Evolutionary conservation across 495 filamentous ascomycete genomes (phyloP).

Genomic region (Neurospora sp.): DNA sequence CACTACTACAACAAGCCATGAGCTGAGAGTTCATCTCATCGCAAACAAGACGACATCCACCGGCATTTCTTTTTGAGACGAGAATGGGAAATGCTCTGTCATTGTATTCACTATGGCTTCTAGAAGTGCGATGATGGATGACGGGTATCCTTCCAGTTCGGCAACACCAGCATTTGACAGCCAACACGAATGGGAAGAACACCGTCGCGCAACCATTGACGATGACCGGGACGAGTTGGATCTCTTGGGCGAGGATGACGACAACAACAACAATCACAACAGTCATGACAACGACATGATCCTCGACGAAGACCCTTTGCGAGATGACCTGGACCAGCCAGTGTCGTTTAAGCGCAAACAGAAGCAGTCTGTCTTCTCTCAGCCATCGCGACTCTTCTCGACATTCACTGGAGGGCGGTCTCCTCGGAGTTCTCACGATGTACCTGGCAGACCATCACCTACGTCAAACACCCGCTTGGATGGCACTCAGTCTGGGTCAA

Average conservation of each 20-base stretch:
- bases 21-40: not conserved
- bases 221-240: conserved; percentile 36
- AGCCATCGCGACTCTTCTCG: conserved; percentile 45
- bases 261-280: conserved; percentile 19
- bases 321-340: conserved; percentile 42
- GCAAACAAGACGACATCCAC: not conserved
- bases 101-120: conserved; percentile 7
- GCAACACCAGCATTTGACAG: not conserved
- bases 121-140: conserved; percentile 11
- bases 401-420: conserved; percentile 40
- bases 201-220: conserved; percentile 16
- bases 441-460: not conserved
- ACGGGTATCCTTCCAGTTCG: conserved; percentile 10
- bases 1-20: not conserved
- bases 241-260: conserved; percentile 27
- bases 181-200: conserved; percentile 6
- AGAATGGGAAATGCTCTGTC: conserved; percentile 13
- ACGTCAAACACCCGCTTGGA: not conserved
- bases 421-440: not conserved
- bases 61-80: not conserved
- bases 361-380: conserved; percentile 43
- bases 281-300: conserved; percentile 19
- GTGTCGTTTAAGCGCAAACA: conserved; percentile 79
- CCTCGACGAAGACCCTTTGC: conserved; percentile 40
- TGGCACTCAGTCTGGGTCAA: conserved; percentile 16